Conservation (phyloP, 495 filamentous ascomycete genomes). For the Penicillium maclennaniae region DNA sequence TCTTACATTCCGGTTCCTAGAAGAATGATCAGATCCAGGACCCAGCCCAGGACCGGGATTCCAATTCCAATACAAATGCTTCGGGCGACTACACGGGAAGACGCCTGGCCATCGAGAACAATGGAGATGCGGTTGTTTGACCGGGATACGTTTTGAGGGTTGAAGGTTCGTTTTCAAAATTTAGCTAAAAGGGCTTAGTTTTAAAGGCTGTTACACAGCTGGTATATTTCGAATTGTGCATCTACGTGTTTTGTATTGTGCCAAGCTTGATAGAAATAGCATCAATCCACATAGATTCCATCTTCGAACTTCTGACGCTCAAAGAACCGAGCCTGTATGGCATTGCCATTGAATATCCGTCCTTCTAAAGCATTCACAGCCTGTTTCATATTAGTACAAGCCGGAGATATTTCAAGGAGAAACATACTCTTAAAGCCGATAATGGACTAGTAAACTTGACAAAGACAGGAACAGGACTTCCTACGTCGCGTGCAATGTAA, state of each 20-base stretch:
- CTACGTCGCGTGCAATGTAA: conserved; percentile 58
- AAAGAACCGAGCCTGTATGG: conserved; percentile 73
- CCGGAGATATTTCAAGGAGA: background rate
- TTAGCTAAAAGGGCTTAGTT: background rate
- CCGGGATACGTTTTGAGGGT: conserved; percentile 18
- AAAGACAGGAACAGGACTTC: conserved; percentile 64
- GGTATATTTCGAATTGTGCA: background rate
- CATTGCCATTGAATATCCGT: conserved; percentile 80
- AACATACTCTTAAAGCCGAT: conserved; percentile 72
- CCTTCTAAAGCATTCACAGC: conserved; percentile 85
- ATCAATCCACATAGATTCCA: conserved; percentile 55
- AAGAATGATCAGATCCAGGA: background rate
- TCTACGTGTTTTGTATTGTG: background rate
- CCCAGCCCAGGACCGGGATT: background rate
- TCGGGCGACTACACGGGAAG: background rate
- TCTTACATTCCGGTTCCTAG: background rate
- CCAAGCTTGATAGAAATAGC: background rate
- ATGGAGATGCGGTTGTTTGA: conserved; percentile 23
- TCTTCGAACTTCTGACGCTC: conserved; percentile 75
- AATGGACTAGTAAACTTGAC: conserved; percentile 83
- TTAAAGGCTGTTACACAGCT: background rate
- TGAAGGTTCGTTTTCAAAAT: background rate
- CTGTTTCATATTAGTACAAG: conserved; percentile 34
- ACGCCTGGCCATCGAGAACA: background rate
- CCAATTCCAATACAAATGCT: background rate